Evolutionary conservation across 1,284 basidiomycete species (phyloP), one percentile per base, ranked within the genome.

Genomic region (Wallemia hederae): DNA sequence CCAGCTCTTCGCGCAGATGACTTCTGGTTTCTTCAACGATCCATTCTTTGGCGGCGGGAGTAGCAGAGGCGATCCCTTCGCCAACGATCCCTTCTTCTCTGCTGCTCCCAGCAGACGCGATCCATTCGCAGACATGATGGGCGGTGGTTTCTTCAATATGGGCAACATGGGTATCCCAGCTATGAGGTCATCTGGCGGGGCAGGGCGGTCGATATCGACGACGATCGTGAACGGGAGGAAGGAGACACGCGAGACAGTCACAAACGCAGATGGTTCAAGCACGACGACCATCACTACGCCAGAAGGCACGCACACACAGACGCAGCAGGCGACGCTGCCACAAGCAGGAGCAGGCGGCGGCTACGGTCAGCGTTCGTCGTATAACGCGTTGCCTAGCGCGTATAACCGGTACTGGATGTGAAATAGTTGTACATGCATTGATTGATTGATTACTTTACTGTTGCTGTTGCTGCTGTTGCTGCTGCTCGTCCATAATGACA

Each of bases 401-500:
- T 49, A 49, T 49, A 49, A 49, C 39, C 11, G 39, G 5, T 49
- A 17, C 19, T 49, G 39, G 39, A 17, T 17, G n/a, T 49, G 22
- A n/a, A 49, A 14, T 49, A 49, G n/a, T 49, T 7, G 39, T 33
- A 33, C 31, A 33, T 9, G 31, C 31, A 33, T 19, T 33, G 31
- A 33, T 15, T 49, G 11, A 49, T 49, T 49, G 14, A 5, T 49
- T n/a, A 11, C 3, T 49, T 49, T 49, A 49, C 22, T 49, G n/a
- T 49, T 49, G 39, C n/a, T 49, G 39, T 49, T 49, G 19, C n/a
- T 49, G 39, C 39, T 49, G 19, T n/a, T 49, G 39, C n/a, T 49
- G 39, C n/a, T 81, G 78, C 65, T 85, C 83, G 65, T 92, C 85
- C 68, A 88, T 85, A 66, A 94, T 82, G 58, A 91, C 82, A 9